Conservation (phyloP, 2,329 filamentous ascomycete genomes). For the Aureobasidium zeae region DNA sequence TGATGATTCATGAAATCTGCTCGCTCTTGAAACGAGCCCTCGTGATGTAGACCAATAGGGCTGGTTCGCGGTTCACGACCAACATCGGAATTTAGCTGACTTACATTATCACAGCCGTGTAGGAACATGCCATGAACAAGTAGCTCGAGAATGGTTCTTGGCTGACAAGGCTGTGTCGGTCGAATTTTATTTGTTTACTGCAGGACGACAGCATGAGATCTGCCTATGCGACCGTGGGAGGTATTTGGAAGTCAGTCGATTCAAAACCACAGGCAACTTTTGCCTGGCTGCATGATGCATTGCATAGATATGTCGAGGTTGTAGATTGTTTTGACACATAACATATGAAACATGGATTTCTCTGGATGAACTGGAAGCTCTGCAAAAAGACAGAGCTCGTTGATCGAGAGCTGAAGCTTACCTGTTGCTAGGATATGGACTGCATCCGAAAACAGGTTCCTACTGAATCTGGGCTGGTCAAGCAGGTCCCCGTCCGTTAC, state of each 20-base stretch:
- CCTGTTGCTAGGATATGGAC: constrained; percentile 3
- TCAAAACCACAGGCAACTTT: not conserved
- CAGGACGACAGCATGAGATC: constrained; percentile 8
- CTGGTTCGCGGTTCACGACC: not conserved
- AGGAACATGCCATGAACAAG: constrained; percentile 1
- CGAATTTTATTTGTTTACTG: constrained; percentile 1
- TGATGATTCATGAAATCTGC: constrained; percentile 14
- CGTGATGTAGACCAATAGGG: too few species aligned
- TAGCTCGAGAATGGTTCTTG: not conserved
- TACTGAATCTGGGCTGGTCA: constrained; percentile 5
- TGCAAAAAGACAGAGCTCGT: constrained; percentile 2
- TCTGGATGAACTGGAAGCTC: not conserved
- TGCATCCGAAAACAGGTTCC: constrained; percentile 4
- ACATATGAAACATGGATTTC: not conserved
- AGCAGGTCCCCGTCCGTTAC: not conserved
- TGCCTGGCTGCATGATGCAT: constrained; percentile 8
- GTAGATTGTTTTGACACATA: constrained; percentile 5
- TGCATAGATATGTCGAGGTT: not conserved
- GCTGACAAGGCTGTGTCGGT: constrained; percentile 2
- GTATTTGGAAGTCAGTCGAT: not conserved
- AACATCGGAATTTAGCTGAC: constrained; percentile 2
- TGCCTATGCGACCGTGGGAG: not conserved
- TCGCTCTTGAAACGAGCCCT: constrained; percentile 1
- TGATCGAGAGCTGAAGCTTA: constrained; percentile 2
- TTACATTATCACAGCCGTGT: constrained; percentile 2